Base-by-base conservation (phyloP, 805 yeast genomes). In the Jamesozyma lodderae region DNA sequence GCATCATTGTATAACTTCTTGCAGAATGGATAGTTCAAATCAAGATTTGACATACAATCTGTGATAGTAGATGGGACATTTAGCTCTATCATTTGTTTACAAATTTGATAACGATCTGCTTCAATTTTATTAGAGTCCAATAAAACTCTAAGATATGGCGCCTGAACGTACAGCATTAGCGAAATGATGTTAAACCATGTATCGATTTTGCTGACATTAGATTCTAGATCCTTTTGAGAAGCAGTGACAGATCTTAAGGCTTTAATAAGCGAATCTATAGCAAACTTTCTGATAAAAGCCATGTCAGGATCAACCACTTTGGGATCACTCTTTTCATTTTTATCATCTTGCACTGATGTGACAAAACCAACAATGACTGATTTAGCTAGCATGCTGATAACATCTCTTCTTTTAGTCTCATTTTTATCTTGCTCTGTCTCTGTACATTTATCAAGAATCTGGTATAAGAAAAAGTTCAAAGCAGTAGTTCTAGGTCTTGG, bases 401-500 rank as follows among this genome's bases (percentile, higher is more conserved):
- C 66, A 16, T 63, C 62, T 45, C 73, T 68, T 60, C 94, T 64
- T 40, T 72, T 56, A 10, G 62, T 52, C 2, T 62, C 63, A 10
- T 59, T 46, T n/a, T 61, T 43, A 17, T 52, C 50, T 3, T 60
- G 58, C 1, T 57, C 55, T 8, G 53, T 65, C 27, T 64, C 64
- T n/a, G 70, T 64, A 2, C 78, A 68, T 36, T 46, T 52, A 3
- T 81, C 77, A 2, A 87, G 58, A 35, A 88, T 67, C 51, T 81
- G 87, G 53, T 84, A 87, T 14, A 87, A 59, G 42, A 87, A 70
- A 47, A 83, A 75, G 53, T 86, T 84, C 43, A 88, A 59, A 1
- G 90, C 79, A 0, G 94, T 81, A 0, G 85, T 68, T 21, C 90
- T 69, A 2, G 94, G 94, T 50, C 79, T 84, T 13, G 69, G 62